These are phyloP conservation scores for Acanthamoeba sp. DNA, from an alignment of 208 protist genomes.

Conservation along the genomic window DNA sequence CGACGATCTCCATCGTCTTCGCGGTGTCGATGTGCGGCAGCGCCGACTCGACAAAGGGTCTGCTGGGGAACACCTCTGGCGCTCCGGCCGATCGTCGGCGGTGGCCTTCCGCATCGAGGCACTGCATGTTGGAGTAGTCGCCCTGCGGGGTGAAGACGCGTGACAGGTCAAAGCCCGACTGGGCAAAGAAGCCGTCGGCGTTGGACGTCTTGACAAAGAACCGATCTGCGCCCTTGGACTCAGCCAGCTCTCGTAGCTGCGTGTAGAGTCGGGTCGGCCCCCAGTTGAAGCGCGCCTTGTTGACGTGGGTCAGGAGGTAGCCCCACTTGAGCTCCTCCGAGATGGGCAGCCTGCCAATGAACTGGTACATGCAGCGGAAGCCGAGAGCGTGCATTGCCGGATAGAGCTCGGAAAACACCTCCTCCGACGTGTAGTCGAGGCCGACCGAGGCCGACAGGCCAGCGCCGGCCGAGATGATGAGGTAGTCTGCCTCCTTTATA, in stretches of 20 bases:
- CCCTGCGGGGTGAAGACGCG: constrained; percentile 1
- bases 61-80: background rate
- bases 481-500: constrained; percentile 27
- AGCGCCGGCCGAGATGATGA: constrained; percentile 39
- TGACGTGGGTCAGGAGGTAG: background rate
- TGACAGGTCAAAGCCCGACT: background rate
- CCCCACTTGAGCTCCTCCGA: constrained; percentile 15
- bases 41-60: background rate
- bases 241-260: background rate
- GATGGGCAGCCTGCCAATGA: background rate
- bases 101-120: background rate
- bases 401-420: background rate
- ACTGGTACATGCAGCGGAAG: constrained; percentile 38
- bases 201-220: constrained; percentile 60
- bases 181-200: constrained; percentile 44
- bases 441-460: background rate
- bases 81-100: background rate
- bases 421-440: constrained; percentile 28
- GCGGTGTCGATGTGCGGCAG: background rate
- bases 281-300: background rate
- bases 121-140: constrained; percentile 53
- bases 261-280: background rate
- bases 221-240: background rate
- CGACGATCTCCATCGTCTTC: background rate
- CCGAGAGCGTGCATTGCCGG: constrained; percentile 33